Percentiles rank a stretch among this genome's conserved stretches.
Evolutionary conservation across 805 yeast genomes (phyloP).

Genomic region (Torulaspora microellipsoides): DNA sequence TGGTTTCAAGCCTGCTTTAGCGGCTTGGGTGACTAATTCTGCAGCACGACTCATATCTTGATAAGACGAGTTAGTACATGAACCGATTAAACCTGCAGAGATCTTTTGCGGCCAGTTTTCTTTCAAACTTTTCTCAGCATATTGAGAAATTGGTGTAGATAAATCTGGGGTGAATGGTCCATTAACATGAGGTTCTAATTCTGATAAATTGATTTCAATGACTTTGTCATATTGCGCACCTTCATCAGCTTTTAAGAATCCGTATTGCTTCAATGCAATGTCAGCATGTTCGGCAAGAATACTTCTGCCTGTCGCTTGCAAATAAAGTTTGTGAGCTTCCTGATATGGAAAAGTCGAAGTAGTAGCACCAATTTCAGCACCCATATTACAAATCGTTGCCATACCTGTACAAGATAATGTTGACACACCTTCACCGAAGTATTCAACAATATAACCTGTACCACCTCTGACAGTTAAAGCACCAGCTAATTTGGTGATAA

Average conservation of each 20-base stretch:
- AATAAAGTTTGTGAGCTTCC: constrained; percentile 70
- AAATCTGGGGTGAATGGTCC: constrained; percentile 99
- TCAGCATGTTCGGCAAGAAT: constrained; percentile 80
- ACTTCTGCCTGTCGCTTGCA: constrained; percentile 77
- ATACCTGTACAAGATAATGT: constrained; percentile 93
- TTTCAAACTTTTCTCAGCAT: constrained; percentile 62
- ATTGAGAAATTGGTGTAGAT: constrained; percentile 84
- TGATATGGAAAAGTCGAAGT: constrained; percentile 96
- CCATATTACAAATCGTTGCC: constrained; percentile 99
- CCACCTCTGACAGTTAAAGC: constrained; percentile 94
- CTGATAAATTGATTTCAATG: constrained; percentile 80
- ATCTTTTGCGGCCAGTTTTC: constrained; percentile 85
- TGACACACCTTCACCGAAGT: constrained; percentile 92
- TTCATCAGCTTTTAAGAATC: constrained; percentile 74
- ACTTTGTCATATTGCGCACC: constrained; percentile 90
- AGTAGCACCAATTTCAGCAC: constrained; percentile 99
- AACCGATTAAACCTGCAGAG: constrained; percentile 93
- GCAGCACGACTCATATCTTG: constrained; percentile 98
- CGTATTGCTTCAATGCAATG: constrained; percentile 48
- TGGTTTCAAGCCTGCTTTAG: constrained; percentile 79
- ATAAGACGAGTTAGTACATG: constrained; percentile 97
- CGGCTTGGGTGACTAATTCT: constrained; percentile 84
- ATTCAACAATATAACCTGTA: constrained; percentile 93
- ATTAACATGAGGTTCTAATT: constrained; percentile 90
- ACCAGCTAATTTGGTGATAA: constrained; percentile 90